phyloP scores from a whole-genome alignment of 306 rosid genomes.

The Fragaria ananassa region DNA sequence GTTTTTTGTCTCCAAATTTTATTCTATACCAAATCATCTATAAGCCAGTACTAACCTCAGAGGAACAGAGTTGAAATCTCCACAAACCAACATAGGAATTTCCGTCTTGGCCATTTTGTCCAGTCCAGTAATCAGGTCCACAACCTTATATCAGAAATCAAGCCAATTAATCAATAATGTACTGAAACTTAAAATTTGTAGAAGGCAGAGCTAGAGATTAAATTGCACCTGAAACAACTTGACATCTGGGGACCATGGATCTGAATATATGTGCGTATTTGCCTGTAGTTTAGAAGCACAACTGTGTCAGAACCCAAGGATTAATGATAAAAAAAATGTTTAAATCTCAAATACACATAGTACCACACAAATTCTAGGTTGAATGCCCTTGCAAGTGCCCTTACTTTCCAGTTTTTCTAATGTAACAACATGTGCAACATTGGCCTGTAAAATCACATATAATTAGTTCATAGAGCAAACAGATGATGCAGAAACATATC shows the following conservation, averaged over 20 bases:
- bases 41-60: constrained; percentile 19
- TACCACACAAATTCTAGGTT: constrained; percentile 36
- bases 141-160: constrained; percentile 22
- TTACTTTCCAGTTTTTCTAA: constrained; percentile 20
- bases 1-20: too few species aligned
- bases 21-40: too few species aligned
- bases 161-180: not conserved
- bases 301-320: not conserved
- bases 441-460: constrained; percentile 19
- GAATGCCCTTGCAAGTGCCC: not conserved
- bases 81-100: constrained; percentile 31
- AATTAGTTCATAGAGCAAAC: not conserved
- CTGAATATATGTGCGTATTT: constrained; percentile 38
- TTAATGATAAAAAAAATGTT: not conserved
- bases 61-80: constrained; percentile 29
- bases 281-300: constrained; percentile 17
- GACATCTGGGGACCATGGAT: not conserved
- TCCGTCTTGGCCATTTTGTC: constrained; percentile 14
- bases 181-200: not conserved
- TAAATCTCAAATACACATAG: not conserved
- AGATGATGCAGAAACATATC: not conserved
- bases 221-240: constrained; percentile 31
- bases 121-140: constrained; percentile 18
- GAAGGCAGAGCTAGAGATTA: constrained; percentile 10
- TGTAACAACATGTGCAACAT: constrained; percentile 28